Evolutionary conservation across 2,329 filamentous ascomycete species (phyloP).

Genomic region (Monilinia laxa): DNA sequence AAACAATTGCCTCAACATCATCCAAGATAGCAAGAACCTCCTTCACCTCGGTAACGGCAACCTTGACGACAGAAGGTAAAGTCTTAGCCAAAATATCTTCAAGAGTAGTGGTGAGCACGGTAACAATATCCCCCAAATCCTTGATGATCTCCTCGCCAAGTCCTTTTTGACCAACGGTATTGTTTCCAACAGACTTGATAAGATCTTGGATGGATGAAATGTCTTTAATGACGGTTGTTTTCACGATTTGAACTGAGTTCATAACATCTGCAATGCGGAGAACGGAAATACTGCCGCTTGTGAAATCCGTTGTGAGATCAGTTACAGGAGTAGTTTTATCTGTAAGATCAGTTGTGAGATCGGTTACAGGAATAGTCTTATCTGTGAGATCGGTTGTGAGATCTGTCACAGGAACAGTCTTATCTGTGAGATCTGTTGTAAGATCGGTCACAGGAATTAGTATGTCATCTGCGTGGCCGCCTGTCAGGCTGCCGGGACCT

Average conservation of each 20-base stretch:
- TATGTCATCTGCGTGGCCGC: too few species aligned
- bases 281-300: neutral
- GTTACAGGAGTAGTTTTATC: neutral
- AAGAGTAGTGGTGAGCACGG: neutral
- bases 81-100: neutral
- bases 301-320: too few species aligned
- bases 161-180: neutral
- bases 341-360: too few species aligned
- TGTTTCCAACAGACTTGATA: neutral
- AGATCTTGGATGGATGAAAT: neutral
- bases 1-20: neutral
- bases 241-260: neutral
- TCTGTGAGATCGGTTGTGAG: too few species aligned
- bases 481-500: too few species aligned
- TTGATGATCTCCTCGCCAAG: constrained; percentile 1
- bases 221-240: neutral
- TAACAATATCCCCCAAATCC: neutral
- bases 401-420: too few species aligned
- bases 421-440: too few species aligned
- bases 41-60: neutral
- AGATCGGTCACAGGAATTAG: too few species aligned
- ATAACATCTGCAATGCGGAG: neutral
- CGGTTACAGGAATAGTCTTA: too few species aligned
- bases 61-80: neutral
- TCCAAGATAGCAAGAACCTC: neutral